Conservation (phyloP, 2,329 filamentous ascomycete species). For the Xylaria sp. region DNA sequence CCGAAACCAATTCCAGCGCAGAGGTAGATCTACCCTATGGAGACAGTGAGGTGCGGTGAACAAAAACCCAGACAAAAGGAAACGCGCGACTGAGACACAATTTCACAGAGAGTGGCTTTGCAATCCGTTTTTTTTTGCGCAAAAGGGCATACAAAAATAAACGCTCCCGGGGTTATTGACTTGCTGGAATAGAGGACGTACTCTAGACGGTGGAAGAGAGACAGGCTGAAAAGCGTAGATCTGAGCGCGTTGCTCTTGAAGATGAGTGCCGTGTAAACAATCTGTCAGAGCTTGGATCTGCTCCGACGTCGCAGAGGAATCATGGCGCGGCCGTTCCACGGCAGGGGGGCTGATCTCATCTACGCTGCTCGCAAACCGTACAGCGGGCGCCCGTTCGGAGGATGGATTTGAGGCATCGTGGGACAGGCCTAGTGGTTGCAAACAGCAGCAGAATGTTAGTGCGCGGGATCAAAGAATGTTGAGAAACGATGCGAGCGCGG, state of each 20-base stretch:
- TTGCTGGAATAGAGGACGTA: constrained; percentile 56
- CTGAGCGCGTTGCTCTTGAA: constrained; percentile 83
- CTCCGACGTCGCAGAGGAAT: constrained; percentile 57
- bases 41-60: neutral
- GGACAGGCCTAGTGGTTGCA: constrained; percentile 31
- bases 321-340: constrained; percentile 30
- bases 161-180: neutral
- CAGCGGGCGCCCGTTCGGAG: constrained; percentile 52
- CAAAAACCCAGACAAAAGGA: neutral
- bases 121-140: neutral
- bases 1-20: neutral
- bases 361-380: constrained; percentile 74
- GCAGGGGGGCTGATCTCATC: constrained; percentile 67
- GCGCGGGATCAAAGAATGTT: constrained; percentile 19
- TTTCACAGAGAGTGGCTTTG: neutral
- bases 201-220: constrained; percentile 82
- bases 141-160: constrained; percentile 2
- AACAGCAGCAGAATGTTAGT: constrained; percentile 29
- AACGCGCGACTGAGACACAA: neutral
- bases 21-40: neutral
- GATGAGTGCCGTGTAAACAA: constrained; percentile 72
- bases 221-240: constrained; percentile 90
- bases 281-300: constrained; percentile 75
- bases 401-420: constrained; percentile 30
- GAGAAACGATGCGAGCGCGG: constrained; percentile 8